phyloP scores from a whole-genome alignment of 1,284 basidiomycete species.

The Ustilago vetiveriae region DNA sequence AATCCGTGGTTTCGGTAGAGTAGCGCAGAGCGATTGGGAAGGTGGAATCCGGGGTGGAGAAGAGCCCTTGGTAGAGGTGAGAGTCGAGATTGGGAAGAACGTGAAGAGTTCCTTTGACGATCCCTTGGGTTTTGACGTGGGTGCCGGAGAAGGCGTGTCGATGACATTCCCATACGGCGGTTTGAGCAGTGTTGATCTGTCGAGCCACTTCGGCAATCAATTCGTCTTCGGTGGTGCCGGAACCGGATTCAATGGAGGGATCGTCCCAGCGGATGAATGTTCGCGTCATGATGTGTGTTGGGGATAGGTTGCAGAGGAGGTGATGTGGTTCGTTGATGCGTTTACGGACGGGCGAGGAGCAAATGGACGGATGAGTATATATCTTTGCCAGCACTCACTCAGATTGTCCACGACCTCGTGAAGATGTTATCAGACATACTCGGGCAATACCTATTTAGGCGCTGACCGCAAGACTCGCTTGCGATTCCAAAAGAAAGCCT shows the following conservation, averaged over 20 bases:
- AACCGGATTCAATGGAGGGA: slow-evolving; percentile 43
- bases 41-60: slow-evolving; percentile 35
- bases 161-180: slow-evolving; percentile 33
- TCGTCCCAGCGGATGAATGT: slow-evolving; percentile 50
- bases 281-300: slow-evolving; percentile 2
- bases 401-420: too few relatives aligned
- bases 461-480: too few relatives aligned
- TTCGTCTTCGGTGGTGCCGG: slow-evolving; percentile 48
- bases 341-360: too few relatives aligned
- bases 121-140: slow-evolving; percentile 49
- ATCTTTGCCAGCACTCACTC: too few relatives aligned
- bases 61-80: slow-evolving; percentile 57
- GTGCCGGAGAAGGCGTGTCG: slow-evolving; percentile 45
- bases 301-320: neutral
- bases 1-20: slow-evolving; percentile 51
- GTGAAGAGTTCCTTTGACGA: slow-evolving; percentile 52
- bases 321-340: too few relatives aligned
- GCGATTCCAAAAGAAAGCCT: too few relatives aligned
- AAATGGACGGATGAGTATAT: too few relatives aligned
- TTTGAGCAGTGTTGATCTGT: slow-evolving; percentile 56
- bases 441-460: too few relatives aligned
- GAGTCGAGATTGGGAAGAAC: slow-evolving; percentile 49
- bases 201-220: slow-evolving; percentile 47
- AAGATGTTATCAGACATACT: too few relatives aligned
- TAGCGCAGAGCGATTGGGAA: slow-evolving; percentile 53